Base-by-base conservation (phyloP, 2,329 filamentous ascomycete species). In the Clarireedia sp. region DNA sequence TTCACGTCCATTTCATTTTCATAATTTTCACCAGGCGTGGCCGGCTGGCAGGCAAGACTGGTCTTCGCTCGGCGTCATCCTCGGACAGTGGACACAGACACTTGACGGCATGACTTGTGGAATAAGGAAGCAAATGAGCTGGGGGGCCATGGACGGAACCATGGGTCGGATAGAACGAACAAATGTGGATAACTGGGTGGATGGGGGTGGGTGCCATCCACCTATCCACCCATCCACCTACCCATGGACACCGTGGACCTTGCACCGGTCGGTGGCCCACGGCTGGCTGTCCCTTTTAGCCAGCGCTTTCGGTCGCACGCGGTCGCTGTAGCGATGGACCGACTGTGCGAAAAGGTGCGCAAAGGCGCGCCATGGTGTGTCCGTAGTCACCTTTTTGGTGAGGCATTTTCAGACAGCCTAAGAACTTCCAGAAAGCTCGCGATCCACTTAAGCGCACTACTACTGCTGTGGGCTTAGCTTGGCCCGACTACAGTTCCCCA, bases 11-110 rank as follows among this genome's bases (percentile, higher is more conserved):
- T n/a, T n/a, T n/a, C n/a, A n/a, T n/a, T n/a, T 48, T 33, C 29
- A 9, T 33, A 33, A 33, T 12, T 33, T 33, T 53, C 29, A 21
- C 51, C n/a, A n/a, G n/a, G n/a, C n/a, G n/a, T n/a, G n/a, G n/a
- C n/a, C n/a, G n/a, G n/a, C n/a, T n/a, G n/a, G n/a, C n/a, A n/a
- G n/a, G n/a, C n/a, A n/a, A n/a, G n/a, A n/a, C n/a, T n/a, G n/a
- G n/a, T n/a, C n/a, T n/a, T 33, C 33, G 33, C 38, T 54, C 51
- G 51, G 51, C 51, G 51, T 54, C 51, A 54, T 54, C 43, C 51
- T 54, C 51, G 51, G 44, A 54, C 29, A 48, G 43, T 48, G 23
- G 23, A 48, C 51, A 54, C 51, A 40, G 51, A 54, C 43, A 41
- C 29, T 48, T 54, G 43, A 38, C 43, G 51, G 43, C 51, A 48